These are phyloP conservation scores for Penicillium sp. DNA, from an alignment of 2,329 filamentous ascomycete species.

Conservation along the genomic window DNA sequence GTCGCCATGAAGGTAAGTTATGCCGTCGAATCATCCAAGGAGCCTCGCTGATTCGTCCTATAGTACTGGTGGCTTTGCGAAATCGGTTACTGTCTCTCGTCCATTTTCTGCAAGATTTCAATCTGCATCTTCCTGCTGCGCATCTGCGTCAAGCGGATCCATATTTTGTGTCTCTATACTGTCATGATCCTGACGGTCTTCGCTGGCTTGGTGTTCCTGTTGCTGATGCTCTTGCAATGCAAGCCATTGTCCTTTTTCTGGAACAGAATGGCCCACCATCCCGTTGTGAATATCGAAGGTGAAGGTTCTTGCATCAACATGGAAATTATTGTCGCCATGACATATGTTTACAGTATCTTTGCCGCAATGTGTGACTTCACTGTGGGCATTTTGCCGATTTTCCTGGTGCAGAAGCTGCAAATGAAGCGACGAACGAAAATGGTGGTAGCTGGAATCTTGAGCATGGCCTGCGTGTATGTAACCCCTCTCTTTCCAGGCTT, in stretches of 20 bases:
- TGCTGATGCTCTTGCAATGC: background rate
- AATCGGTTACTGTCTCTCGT: background rate
- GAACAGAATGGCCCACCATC: background rate
- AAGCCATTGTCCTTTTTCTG: background rate
- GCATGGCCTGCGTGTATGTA: conserved; percentile 49
- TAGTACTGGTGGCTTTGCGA: conserved; percentile 4
- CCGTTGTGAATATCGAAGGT: background rate
- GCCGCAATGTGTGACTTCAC: conserved; percentile 52
- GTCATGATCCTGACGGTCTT: background rate
- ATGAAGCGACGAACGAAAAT: conserved; percentile 53
- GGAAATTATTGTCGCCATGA: background rate
- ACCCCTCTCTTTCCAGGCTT: background rate
- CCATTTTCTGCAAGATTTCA: background rate
- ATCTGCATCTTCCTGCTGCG: background rate
- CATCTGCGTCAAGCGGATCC: conserved; percentile 1
- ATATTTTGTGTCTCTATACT: conserved; percentile 20
- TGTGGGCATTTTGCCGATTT: conserved; percentile 52
- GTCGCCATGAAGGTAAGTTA: conserved; percentile 27
- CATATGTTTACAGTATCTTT: conserved; percentile 52
- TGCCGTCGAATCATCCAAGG: background rate
- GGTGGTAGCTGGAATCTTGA: conserved; percentile 50
- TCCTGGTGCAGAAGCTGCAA: conserved; percentile 53
- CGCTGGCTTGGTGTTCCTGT: background rate
- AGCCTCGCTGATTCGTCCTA: background rate
- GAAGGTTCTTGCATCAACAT: background rate